phyloP scores from a whole-genome alignment of 2,329 filamentous ascomycete species.

The Cladophialophora bantiana region DNA sequence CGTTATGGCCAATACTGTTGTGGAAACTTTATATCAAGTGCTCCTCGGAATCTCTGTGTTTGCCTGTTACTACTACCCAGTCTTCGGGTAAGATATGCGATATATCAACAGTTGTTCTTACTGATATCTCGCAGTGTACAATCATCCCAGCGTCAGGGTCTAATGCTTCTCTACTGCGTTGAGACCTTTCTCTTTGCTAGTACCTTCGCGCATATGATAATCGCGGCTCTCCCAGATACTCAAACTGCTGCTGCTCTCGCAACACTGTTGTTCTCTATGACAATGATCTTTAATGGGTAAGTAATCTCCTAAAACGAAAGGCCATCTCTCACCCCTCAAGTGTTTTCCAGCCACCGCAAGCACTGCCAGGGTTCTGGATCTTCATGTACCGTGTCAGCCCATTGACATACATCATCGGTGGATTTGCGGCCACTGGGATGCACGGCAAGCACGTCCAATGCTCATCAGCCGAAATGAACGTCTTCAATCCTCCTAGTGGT shows the following conservation, averaged over 20 bases:
- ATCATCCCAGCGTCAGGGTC: slow-evolving; percentile 60
- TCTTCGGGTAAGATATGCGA: slow-evolving; percentile 58
- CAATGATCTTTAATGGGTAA: slow-evolving; percentile 63
- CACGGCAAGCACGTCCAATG: slow-evolving; percentile 72
- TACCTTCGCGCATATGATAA: slow-evolving; percentile 75
- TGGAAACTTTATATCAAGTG: slow-evolving; percentile 72
- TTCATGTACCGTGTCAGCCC: slow-evolving; percentile 83
- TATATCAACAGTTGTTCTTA: slow-evolving; percentile 72
- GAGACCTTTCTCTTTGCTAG: slow-evolving; percentile 73
- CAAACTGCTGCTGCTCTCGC: slow-evolving; percentile 70
- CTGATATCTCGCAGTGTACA: no score
- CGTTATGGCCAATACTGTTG: slow-evolving; percentile 72
- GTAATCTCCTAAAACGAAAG: no score
- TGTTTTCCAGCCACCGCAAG: slow-evolving; percentile 47
- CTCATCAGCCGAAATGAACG: slow-evolving; percentile 67
- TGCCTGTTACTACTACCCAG: slow-evolving; percentile 71
- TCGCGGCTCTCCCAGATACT: slow-evolving; percentile 74
- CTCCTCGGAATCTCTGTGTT: slow-evolving; percentile 68
- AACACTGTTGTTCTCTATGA: slow-evolving; percentile 67
- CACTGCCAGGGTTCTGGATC: slow-evolving; percentile 74
- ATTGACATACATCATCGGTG: slow-evolving; percentile 79
- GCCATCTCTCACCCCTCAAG: slow-evolving; percentile 71
- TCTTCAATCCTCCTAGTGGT: slow-evolving; percentile 54
- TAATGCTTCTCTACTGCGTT: slow-evolving; percentile 70
- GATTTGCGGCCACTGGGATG: slow-evolving; percentile 74